Conservation (phyloP, 345 rosid genomes). For the Citrus sinensis region DNA sequence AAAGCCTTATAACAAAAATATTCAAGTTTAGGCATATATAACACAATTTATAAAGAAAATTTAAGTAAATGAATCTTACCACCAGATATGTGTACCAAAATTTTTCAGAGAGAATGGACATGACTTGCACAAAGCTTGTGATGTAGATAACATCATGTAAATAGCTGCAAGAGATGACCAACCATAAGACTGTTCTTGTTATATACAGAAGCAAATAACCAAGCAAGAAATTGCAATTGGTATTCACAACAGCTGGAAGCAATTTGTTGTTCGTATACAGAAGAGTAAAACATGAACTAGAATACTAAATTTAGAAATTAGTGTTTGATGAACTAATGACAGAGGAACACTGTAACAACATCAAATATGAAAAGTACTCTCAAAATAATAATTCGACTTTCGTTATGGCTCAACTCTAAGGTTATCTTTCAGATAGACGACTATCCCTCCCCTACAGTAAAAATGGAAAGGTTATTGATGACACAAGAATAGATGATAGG, state of each 20-base stretch:
- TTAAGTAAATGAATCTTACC: conserved; percentile 42
- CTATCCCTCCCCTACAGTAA: not conserved
- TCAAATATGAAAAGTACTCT: not conserved
- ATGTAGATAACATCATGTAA: conserved; percentile 78
- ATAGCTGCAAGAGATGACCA: conserved; percentile 45
- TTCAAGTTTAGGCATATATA: not conserved
- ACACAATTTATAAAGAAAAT: not conserved
- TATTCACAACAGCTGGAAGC: not conserved
- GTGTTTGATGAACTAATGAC: not conserved
- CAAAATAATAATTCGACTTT: not conserved
- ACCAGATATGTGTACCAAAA: conserved; percentile 82
- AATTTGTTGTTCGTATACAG: not conserved
- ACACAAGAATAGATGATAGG: not conserved
- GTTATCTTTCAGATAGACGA: not conserved
- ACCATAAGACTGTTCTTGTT: not conserved
- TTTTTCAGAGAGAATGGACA: conserved; percentile 74
- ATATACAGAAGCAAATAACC: not conserved
- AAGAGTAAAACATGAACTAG: not conserved
- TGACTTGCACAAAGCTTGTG: conserved; percentile 81
- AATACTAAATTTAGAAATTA: not conserved
- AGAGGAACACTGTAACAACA: not conserved
- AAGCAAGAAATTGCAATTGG: not conserved
- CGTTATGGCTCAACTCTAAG: not conserved
- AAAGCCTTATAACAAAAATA: not conserved
- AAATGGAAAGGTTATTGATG: not conserved